phyloP scores from a whole-genome alignment of 2,329 filamentous ascomycete species.

The Pseudocercospora fuligena region DNA sequence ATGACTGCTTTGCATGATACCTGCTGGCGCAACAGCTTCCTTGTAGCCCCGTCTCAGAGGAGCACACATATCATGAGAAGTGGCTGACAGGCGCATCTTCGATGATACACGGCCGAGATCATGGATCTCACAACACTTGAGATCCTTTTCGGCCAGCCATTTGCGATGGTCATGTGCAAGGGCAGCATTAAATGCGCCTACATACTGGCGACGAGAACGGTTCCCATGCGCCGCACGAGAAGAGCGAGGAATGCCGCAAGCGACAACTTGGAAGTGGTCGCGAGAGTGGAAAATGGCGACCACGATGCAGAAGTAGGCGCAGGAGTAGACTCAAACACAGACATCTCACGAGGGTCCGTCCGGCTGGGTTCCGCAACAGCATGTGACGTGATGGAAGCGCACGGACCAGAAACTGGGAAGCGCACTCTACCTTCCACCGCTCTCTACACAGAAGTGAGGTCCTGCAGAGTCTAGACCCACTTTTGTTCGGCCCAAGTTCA shows the following conservation, averaged over 20 bases:
- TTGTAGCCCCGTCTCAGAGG: neutral
- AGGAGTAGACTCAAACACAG: too few relatives aligned
- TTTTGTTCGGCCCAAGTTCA: neutral
- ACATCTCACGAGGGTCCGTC: too few relatives aligned
- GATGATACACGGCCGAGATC: neutral
- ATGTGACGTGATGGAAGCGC: neutral
- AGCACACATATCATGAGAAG: neutral
- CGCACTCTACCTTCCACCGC: neutral
- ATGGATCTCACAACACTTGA: neutral
- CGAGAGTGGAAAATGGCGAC: too few relatives aligned
- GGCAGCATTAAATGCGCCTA: neutral
- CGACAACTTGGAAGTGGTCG: too few relatives aligned
- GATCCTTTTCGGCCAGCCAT: neutral
- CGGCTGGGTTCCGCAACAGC: neutral
- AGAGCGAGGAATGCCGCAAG: too few relatives aligned
- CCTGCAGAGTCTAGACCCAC: neutral
- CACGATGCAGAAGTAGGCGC: too few relatives aligned
- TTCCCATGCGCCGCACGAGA: too few relatives aligned
- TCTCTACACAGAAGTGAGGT: neutral
- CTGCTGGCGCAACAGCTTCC: neutral
- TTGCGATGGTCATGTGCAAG: neutral
- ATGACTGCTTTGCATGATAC: slow-evolving; percentile 16
- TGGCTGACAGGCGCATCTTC: too few relatives aligned
- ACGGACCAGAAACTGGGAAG: neutral
- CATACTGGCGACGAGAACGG: neutral